These are phyloP conservation scores for Quillaja saponaria DNA, from an alignment of 306 rosid species.

Conservation along the genomic window DNA sequence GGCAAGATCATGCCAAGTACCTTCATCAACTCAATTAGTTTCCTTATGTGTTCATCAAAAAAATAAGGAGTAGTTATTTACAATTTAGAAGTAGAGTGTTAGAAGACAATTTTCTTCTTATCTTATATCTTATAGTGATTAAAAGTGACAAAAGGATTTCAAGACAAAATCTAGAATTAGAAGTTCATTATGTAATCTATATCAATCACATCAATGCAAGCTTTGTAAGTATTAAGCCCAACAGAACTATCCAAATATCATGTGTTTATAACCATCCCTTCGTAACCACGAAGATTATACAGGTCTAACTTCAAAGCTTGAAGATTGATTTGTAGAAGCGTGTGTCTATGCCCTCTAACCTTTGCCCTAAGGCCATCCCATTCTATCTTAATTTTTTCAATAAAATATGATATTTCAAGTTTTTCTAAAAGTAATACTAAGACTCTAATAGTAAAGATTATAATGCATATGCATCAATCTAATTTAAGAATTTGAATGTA, in stretches of 20 bases:
- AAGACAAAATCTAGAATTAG: slow-evolving; percentile 18
- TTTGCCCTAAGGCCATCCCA: too few relatives aligned
- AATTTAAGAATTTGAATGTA: too few relatives aligned
- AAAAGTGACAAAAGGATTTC: neutral
- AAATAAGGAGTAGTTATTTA: neutral
- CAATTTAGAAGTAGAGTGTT: neutral
- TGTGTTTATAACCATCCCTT: slow-evolving; percentile 9
- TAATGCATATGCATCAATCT: too few relatives aligned
- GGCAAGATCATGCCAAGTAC: slow-evolving; percentile 59
- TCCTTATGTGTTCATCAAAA: slow-evolving; percentile 45
- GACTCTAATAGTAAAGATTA: too few relatives aligned
- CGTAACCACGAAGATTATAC: neutral
- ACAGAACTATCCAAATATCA: neutral
- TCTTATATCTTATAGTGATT: too few relatives aligned
- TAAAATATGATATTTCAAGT: too few relatives aligned
- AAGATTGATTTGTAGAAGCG: too few relatives aligned
- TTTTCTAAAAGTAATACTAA: too few relatives aligned
- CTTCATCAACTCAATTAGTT: slow-evolving; percentile 40
- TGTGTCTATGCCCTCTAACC: too few relatives aligned
- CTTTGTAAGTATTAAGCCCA: too few relatives aligned
- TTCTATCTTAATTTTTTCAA: too few relatives aligned
- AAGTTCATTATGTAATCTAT: neutral
- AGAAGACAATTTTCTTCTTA: slow-evolving; percentile 13
- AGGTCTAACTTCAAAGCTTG: too few relatives aligned
- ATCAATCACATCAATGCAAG: neutral